Evolutionary conservation across 192 early-diverging fungal species (phyloP).

Genomic region (Podila verticillata): DNA sequence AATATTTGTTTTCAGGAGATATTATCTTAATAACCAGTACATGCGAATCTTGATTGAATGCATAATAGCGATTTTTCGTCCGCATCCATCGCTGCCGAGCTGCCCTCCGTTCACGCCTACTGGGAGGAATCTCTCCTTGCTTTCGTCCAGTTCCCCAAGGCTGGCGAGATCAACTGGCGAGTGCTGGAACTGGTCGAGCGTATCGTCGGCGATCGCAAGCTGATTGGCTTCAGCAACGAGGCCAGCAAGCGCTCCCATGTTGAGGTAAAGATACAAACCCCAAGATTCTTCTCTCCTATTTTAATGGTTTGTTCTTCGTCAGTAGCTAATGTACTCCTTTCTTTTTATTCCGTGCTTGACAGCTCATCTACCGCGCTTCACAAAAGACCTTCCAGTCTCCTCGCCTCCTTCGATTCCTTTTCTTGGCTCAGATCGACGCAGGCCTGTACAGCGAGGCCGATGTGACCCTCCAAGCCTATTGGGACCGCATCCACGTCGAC

Average conservation of each 20-base stretch:
- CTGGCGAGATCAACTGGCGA: conserved; percentile 65
- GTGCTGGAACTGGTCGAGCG: conserved; percentile 71
- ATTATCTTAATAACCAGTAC: background rate
- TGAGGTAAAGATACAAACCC: conserved; percentile 32
- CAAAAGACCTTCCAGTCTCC: conserved; percentile 79
- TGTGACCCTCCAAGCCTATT: conserved; percentile 72
- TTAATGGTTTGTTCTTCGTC: background rate
- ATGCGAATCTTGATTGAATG: background rate
- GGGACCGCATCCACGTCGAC: conserved; percentile 59
- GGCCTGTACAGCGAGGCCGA: conserved; percentile 83
- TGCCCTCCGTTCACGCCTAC: conserved; percentile 62
- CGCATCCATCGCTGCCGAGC: conserved; percentile 53
- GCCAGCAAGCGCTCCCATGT: conserved; percentile 66
- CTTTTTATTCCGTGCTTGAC: conserved; percentile 13
- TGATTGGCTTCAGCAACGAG: conserved; percentile 60
- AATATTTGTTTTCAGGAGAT: no score
- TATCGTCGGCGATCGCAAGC: conserved; percentile 66
- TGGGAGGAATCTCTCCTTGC: conserved; percentile 70
- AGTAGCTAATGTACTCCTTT: background rate
- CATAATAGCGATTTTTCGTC: conserved; percentile 28
- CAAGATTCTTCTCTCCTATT: background rate
- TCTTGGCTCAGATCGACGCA: conserved; percentile 61
- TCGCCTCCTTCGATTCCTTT: conserved; percentile 68
- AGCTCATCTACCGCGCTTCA: conserved; percentile 64
- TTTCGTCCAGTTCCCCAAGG: conserved; percentile 66